phyloP scores from a whole-genome alignment of 306 rosid genomes.

The Cicer yamashitae region DNA sequence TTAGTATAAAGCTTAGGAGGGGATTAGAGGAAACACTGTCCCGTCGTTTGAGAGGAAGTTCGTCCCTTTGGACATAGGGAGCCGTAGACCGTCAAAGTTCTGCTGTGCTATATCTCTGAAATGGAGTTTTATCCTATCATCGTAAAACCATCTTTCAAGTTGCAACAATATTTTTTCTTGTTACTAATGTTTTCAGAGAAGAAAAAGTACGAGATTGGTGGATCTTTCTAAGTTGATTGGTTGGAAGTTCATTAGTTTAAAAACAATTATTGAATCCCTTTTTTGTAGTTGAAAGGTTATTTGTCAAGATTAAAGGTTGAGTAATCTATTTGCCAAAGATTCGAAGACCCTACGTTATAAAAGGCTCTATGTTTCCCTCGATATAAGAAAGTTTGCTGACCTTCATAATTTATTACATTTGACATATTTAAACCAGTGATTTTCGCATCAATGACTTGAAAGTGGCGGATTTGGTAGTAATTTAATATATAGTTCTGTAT shows the following conservation, averaged over 20 bases:
- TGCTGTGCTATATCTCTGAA: background rate
- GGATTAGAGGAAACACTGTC: background rate
- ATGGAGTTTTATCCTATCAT: background rate
- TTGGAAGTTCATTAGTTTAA: constrained; percentile 1
- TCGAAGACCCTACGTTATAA: background rate
- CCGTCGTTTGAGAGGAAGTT: background rate
- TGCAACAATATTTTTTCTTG: background rate
- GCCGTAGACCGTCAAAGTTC: background rate
- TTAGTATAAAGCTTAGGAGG: background rate
- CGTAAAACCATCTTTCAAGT: background rate
- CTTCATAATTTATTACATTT: constrained; percentile 16
- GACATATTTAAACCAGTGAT: background rate
- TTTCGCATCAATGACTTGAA: constrained; percentile 18
- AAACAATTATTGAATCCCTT: background rate
- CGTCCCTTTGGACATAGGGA: background rate
- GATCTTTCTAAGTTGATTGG: background rate
- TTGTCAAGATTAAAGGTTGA: background rate
- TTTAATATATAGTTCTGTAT: background rate
- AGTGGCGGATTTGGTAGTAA: background rate
- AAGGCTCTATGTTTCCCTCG: background rate
- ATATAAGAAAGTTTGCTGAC: background rate
- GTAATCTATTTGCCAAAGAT: background rate
- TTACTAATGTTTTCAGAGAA: background rate
- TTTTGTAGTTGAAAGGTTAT: background rate
- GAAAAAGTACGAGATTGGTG: background rate